These are phyloP conservation scores for Trichoderma brevicompactum DNA, from an alignment of 2,329 filamentous ascomycete species.

Conservation along the genomic window DNA sequence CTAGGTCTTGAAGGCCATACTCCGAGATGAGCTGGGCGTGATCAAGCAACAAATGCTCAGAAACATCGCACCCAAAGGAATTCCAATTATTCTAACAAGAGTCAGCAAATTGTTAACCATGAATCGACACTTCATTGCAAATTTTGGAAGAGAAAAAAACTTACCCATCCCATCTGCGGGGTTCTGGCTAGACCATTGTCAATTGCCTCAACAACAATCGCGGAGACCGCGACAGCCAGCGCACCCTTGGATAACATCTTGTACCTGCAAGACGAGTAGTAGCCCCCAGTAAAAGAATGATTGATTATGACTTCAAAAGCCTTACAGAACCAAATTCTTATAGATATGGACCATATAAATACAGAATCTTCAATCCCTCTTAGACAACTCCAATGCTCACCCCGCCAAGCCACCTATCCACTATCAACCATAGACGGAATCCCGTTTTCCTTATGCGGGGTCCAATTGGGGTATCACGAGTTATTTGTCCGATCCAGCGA, in stretches of 20 bases:
- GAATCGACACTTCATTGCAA: too few species aligned
- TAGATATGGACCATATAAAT: constrained; percentile 18
- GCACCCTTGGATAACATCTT: constrained; percentile 24
- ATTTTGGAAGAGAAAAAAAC: neutral
- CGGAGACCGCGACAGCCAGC: constrained; percentile 16
- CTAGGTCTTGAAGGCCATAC: constrained; percentile 38
- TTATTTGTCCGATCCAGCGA: neutral
- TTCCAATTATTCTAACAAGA: constrained; percentile 27
- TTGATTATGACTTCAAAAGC: neutral
- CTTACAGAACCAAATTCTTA: neutral
- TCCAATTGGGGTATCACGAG: constrained; percentile 1
- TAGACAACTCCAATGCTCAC: neutral
- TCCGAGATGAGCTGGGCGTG: constrained; percentile 34
- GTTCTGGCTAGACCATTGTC: constrained; percentile 28
- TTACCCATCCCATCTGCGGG: constrained; percentile 30
- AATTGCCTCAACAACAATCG: constrained; percentile 21
- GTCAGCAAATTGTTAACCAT: neutral
- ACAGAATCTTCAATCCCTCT: constrained; percentile 5
- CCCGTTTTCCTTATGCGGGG: constrained; percentile 19
- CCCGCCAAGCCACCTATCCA: constrained; percentile 13
- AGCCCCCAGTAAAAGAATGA: neutral
- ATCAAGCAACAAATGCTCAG: constrained; percentile 32
- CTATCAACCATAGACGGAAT: constrained; percentile 2
- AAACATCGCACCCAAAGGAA: constrained; percentile 26
- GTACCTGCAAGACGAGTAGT: neutral